phyloP scores from a whole-genome alignment of 129 eudicot genomes.

The Kitagawia praeruptora region DNA sequence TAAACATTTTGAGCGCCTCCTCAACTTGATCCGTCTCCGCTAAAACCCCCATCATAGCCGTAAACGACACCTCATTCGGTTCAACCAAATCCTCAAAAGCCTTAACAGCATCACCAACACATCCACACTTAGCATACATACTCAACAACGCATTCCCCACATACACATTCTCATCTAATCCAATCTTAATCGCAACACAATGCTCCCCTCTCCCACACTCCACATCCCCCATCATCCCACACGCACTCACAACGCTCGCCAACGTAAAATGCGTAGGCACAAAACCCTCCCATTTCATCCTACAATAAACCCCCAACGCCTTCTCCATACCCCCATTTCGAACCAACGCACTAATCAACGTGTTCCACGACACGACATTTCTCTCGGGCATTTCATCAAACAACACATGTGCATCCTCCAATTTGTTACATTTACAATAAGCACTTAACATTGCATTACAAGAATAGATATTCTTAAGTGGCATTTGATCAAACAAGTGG shows the following conservation, averaged over 20 bases:
- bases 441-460: constrained; percentile 57
- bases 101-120: constrained; percentile 31
- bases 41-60: constrained; percentile 68
- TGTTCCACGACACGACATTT: constrained; percentile 70
- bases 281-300: constrained; percentile 47
- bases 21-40: constrained; percentile 44
- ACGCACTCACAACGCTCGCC: constrained; percentile 76
- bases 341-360: constrained; percentile 56
- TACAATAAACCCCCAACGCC: constrained; percentile 47
- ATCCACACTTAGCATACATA: constrained; percentile 66
- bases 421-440: constrained; percentile 35
- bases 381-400: constrained; percentile 69
- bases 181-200: constrained; percentile 50
- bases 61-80: constrained; percentile 73
- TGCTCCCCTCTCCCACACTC: constrained; percentile 53
- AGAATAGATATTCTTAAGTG: constrained; percentile 46
- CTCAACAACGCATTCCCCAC: constrained; percentile 69
- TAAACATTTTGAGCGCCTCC: constrained; percentile 59
- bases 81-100: constrained; percentile 55
- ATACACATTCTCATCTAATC: constrained; percentile 52
- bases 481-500: constrained; percentile 59
- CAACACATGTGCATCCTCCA: constrained; percentile 39
- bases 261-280: constrained; percentile 63
- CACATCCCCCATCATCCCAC: constrained; percentile 44
- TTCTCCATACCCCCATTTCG: constrained; percentile 27